A percentile compares a stretch with the other conserved stretches of the same genome.
Evolutionary conservation across 1,284 basidiomycete genomes (phyloP).

Genomic region (Melampsora larici-populina): DNA sequence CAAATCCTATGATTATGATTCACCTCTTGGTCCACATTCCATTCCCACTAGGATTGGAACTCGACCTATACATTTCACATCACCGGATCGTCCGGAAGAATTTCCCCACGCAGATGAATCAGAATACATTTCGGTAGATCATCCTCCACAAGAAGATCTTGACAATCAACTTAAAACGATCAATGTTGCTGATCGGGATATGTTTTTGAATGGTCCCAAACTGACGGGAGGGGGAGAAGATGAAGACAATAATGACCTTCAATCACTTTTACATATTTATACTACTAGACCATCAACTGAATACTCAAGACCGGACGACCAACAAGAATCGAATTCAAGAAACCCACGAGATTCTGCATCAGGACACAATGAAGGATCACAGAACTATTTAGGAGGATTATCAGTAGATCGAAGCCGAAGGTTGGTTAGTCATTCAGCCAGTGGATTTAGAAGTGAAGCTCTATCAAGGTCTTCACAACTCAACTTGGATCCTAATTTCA

Average conservation of each 20-base stretch:
- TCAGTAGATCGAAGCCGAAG: conserved; percentile 18
- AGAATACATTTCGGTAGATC: not conserved
- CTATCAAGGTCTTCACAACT: conserved; percentile 5
- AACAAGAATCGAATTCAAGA: not conserved
- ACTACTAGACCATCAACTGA: conserved; percentile 26
- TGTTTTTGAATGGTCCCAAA: not conserved
- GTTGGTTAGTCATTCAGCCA: not conserved
- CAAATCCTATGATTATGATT: conserved; percentile 13
- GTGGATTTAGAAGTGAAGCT: not conserved
- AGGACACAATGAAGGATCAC: not conserved
- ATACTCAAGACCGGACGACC: not conserved
- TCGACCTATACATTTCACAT: conserved; percentile 21
- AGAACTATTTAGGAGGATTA: not conserved
- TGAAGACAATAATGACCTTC: conserved; percentile 3
- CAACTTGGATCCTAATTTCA: conserved; percentile 21
- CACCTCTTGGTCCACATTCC: conserved; percentile 16
- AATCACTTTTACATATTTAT: conserved; percentile 8
- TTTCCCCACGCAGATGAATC: not conserved
- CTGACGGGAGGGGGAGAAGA: not conserved
- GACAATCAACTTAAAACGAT: conserved; percentile 8
- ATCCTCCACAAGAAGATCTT: not conserved
- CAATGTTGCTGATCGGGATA: conserved; percentile 7
- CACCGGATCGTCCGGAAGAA: not conserved
- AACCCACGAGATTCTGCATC: conserved; percentile 8
- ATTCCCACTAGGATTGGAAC: conserved; percentile 26